phyloP scores from a whole-genome alignment of 106 monocot species.

The Platanthera guangdongensis region DNA sequence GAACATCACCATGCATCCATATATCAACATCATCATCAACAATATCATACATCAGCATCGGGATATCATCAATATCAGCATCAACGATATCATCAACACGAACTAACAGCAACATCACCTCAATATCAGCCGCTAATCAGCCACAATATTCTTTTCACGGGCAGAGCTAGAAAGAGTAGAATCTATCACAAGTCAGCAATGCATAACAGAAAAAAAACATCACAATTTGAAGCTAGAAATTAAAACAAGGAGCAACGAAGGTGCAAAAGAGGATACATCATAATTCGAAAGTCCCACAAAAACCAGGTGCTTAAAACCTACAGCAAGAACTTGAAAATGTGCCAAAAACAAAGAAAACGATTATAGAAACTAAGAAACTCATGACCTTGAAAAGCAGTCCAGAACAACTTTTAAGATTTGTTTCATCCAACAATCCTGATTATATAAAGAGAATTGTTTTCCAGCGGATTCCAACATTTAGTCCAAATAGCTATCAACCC shows the following conservation, averaged over 20 bases:
- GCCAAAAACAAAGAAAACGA: conserved; percentile 3
- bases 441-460: neutral
- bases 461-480: neutral
- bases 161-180: conserved; percentile 29
- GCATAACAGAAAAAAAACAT: neutral
- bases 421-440: conserved; percentile 3
- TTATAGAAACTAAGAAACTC: neutral
- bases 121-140: conserved; percentile 12
- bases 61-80: conserved; percentile 6
- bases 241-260: neutral
- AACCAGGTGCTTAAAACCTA: neutral
- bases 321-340: conserved; percentile 1
- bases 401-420: conserved; percentile 1
- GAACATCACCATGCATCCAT: conserved; percentile 6
- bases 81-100: conserved; percentile 8
- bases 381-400: conserved; percentile 11
- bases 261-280: conserved; percentile 4
- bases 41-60: conserved; percentile 5
- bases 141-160: conserved; percentile 10
- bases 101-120: conserved; percentile 12
- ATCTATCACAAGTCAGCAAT: conserved; percentile 21
- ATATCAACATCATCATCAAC: neutral
- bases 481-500: conserved; percentile 1
- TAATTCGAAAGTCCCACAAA: neutral
- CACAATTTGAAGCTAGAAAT: neutral